These are phyloP conservation scores for Trichoderma afroharzianum DNA, from an alignment of 2,329 filamentous ascomycete genomes.

Conservation along the genomic window DNA sequence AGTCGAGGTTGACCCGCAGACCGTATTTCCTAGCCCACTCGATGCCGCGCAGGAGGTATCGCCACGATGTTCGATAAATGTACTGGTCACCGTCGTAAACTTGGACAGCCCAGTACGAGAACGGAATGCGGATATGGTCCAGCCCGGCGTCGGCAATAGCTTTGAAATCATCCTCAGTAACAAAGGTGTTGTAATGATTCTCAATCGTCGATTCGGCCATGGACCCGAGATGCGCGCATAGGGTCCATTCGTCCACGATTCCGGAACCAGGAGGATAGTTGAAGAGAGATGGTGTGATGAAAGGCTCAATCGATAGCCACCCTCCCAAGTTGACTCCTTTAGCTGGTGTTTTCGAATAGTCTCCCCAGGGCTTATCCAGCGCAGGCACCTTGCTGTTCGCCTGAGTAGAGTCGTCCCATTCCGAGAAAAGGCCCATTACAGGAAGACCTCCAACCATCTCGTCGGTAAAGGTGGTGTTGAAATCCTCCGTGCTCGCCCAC, in stretches of 20 bases:
- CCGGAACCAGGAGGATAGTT: constrained; percentile 57
- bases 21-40: constrained; percentile 94
- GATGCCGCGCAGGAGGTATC: constrained; percentile 87
- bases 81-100: constrained; percentile 86
- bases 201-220: constrained; percentile 69
- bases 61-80: constrained; percentile 80
- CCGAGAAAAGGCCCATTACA: constrained; percentile 80
- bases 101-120: constrained; percentile 89
- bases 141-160: constrained; percentile 85
- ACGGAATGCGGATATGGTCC: constrained; percentile 95
- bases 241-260: constrained; percentile 85
- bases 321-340: constrained; percentile 90
- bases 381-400: constrained; percentile 79
- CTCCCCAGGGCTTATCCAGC: constrained; percentile 69
- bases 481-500: constrained; percentile 86
- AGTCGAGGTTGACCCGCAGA: constrained; percentile 84
- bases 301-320: constrained; percentile 91
- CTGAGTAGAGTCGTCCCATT: constrained; percentile 78
- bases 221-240: constrained; percentile 67
- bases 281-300: constrained; percentile 93
- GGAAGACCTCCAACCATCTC: constrained; percentile 81
- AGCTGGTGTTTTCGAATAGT: constrained; percentile 74
- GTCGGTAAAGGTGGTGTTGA: constrained; percentile 92
- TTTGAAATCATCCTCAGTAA: constrained; percentile 77
- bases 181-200: constrained; percentile 84